phyloP scores from a whole-genome alignment of 1,139 yeast species.

The Blastobotrys apis region DNA sequence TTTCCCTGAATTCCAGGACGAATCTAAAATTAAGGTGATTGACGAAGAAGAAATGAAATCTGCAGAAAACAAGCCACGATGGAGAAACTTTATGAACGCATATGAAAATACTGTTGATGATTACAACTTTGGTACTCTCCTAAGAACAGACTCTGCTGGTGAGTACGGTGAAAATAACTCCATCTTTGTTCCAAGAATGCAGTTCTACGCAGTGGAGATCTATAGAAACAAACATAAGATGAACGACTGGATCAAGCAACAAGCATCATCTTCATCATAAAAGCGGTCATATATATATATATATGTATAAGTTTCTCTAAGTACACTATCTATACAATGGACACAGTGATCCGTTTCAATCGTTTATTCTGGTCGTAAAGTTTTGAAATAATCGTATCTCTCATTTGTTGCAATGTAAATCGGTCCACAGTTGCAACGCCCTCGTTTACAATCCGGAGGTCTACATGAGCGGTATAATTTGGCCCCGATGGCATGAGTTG shows the following conservation, averaged over 20 bases:
- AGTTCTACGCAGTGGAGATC: slow-evolving; percentile 91
- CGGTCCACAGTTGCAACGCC: too few relatives aligned
- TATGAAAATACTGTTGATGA: slow-evolving; percentile 75
- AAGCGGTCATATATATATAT: not conserved
- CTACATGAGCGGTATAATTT: slow-evolving; percentile 22
- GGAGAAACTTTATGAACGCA: slow-evolving; percentile 84
- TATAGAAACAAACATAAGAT: slow-evolving; percentile 87
- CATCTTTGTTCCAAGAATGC: slow-evolving; percentile 86
- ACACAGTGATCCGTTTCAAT: slow-evolving; percentile 33
- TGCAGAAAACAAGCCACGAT: slow-evolving; percentile 71
- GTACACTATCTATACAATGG: not conserved
- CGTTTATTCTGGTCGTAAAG: slow-evolving; percentile 34
- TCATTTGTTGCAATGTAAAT: slow-evolving; percentile 44
- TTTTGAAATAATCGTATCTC: slow-evolving; percentile 31
- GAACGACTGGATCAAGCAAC: slow-evolving; percentile 76
- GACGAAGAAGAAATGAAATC: slow-evolving; percentile 82
- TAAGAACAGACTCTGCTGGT: slow-evolving; percentile 62
- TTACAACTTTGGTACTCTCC: slow-evolving; percentile 90
- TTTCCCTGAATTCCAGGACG: slow-evolving; percentile 75
- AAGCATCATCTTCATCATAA: not conserved
- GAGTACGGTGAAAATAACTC: slow-evolving; percentile 85
- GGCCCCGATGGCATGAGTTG: slow-evolving; percentile 32
- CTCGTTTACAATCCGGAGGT: too few relatives aligned
- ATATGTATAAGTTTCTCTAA: not conserved
- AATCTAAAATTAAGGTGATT: slow-evolving; percentile 50